phyloP scores from a whole-genome alignment of 1,284 basidiomycete genomes.

The Trametes pubescens region DNA sequence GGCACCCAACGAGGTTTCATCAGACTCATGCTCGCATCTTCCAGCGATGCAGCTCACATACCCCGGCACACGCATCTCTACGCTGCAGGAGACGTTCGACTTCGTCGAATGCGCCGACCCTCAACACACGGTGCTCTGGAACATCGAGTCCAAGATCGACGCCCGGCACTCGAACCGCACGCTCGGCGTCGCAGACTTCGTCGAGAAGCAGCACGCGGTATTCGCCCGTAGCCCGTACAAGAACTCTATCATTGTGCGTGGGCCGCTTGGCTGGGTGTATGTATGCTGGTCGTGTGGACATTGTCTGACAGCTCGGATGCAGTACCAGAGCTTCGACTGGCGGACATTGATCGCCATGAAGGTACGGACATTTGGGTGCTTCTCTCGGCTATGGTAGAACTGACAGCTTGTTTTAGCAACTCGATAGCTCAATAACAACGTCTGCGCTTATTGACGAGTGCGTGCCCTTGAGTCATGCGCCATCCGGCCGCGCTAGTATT shows the following conservation, averaged over 20 bases:
- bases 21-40: neutral
- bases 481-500: neutral
- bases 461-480: conserved; percentile 48
- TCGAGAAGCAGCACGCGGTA: conserved; percentile 63
- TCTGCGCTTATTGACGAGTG: conserved; percentile 73
- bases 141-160: conserved; percentile 85
- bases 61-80: conserved; percentile 74
- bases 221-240: conserved; percentile 66
- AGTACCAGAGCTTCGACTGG: conserved; percentile 85
- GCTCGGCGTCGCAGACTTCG: conserved; percentile 70
- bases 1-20: neutral
- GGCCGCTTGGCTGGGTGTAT: neutral
- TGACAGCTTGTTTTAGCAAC: conserved; percentile 13
- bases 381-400: conserved; percentile 40
- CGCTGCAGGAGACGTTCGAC: conserved; percentile 76
- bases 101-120: conserved; percentile 79
- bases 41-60: conserved; percentile 70
- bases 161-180: conserved; percentile 64
- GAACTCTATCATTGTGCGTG: conserved; percentile 65
- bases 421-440: conserved; percentile 57
- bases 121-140: conserved; percentile 66
- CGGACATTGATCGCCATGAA: conserved; percentile 76
- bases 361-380: conserved; percentile 43
- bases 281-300: neutral
- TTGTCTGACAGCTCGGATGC: conserved; percentile 12